Evolutionary conservation across 352 stramenopile species (phyloP), one percentile per base, ranked within the genome.

Genomic region (Globisporangium barbulae): DNA sequence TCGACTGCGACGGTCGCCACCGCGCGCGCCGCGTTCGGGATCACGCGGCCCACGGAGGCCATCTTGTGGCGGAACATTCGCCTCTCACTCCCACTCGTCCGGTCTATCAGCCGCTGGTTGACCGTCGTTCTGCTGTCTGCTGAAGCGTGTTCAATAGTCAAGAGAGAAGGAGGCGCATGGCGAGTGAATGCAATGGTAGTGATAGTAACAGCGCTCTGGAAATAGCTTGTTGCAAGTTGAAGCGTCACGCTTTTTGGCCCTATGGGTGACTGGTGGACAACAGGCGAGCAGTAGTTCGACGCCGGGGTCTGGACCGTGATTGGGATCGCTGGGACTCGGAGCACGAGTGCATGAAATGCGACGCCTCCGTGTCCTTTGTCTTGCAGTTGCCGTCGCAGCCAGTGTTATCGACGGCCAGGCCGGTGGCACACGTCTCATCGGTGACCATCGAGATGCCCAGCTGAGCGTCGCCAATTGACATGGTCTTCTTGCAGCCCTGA

Each of bases 371-470:
- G 31, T 63, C 49, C 42, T 53, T 52, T 5, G 30, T 57, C 39
- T 67, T 64, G n/a, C 61, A 67, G 33, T n/a, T 42, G 19, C 13
- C 28, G 9, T 49, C 22, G 19, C 63, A 64, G 1, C 63, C 39
- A 15, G 5, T n/a, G 9, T n/a, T 45, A 5, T 45, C 39, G 19
- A 5, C n/a, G 39, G 12, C 63, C 8, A 60, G 47, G 5, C 47
- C 47, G 9, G 19, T 30, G 15, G 10, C 22, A 22, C 60, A 71
- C 6, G 55, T 55, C 7, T 28, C 9, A 28, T 71, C 61, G 2
- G 55, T 64, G 21, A 59, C n/a, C 35, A 64, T 39, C 7, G 21
- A n/a, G 22, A 71, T 59, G 15, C 65, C 61, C 13, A 42, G 19
- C 21, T 53, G 21, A 3, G 45, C 17, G 33, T 68, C 65, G 6